Percentiles rank a stretch among this genome's conserved stretches.
These are phyloP conservation scores for Vinca minor DNA, from an alignment of 257 asterid species.

Conservation along the genomic window DNA sequence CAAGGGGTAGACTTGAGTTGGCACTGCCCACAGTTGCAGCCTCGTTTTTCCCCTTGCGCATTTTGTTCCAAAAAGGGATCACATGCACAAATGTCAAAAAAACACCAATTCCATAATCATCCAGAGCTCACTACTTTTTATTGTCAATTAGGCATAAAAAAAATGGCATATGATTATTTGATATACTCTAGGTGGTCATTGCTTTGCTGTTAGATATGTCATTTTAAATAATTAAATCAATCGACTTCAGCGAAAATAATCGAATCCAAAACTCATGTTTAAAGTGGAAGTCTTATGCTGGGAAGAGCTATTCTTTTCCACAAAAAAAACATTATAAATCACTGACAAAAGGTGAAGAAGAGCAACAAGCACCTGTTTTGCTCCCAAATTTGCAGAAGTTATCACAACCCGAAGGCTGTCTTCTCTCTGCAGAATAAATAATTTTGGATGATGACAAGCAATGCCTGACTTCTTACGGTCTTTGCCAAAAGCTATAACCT, in stretches of 20 bases:
- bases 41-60: neutral
- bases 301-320: neutral
- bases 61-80: neutral
- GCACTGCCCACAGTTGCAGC: neutral
- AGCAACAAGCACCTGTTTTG: conserved; percentile 54
- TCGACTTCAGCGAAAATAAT: neutral
- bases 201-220: neutral
- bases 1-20: neutral
- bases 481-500: conserved; percentile 77
- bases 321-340: neutral
- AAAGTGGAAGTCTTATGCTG: neutral
- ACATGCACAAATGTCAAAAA: neutral
- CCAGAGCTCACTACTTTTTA: neutral
- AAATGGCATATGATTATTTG: neutral
- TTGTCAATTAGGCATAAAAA: neutral
- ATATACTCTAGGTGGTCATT: neutral
- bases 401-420: conserved; percentile 65
- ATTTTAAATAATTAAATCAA: neutral
- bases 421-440: conserved; percentile 72
- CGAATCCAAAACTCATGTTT: neutral
- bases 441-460: conserved; percentile 90
- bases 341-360: neutral
- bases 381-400: conserved; percentile 86
- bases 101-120: neutral
- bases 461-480: conserved; percentile 72